Conservation (phyloP, 1,284 basidiomycete species). For the Afroboletus lepidellus region DNA sequence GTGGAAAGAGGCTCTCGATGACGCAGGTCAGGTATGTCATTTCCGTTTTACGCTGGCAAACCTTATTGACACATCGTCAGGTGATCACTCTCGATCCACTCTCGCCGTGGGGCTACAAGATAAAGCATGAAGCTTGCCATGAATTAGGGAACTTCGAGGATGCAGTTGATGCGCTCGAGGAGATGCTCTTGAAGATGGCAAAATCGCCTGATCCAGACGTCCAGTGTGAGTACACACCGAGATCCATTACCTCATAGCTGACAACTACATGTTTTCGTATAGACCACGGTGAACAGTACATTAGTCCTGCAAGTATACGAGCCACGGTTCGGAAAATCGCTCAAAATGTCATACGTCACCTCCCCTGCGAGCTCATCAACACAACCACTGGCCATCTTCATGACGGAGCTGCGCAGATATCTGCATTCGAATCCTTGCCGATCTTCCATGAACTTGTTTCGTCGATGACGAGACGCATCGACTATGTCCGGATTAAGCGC, state of each 20-base stretch:
- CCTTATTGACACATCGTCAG: neutral
- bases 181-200: neutral
- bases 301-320: neutral
- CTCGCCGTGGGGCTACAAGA: neutral
- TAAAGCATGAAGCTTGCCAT: neutral
- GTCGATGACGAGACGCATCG: neutral
- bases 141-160: neutral
- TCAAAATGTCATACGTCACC: neutral
- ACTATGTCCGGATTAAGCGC: neutral
- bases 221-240: neutral
- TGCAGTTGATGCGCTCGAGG: neutral
- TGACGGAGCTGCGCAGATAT: neutral
- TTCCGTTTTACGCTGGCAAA: too few relatives aligned
- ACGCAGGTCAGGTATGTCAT: too few relatives aligned
- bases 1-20: neutral
- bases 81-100: neutral
- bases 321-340: neutral
- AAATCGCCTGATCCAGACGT: neutral
- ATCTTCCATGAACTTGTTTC: neutral
- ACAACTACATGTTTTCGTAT: too few relatives aligned
- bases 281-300: neutral
- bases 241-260: too few relatives aligned
- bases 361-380: neutral
- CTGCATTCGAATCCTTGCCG: neutral
- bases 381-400: neutral